Percentiles rank a stretch among this genome's conserved stretches.
phyloP scores from a whole-genome alignment of 2,329 filamentous ascomycete species.

The Aspergillus phoenicis region DNA sequence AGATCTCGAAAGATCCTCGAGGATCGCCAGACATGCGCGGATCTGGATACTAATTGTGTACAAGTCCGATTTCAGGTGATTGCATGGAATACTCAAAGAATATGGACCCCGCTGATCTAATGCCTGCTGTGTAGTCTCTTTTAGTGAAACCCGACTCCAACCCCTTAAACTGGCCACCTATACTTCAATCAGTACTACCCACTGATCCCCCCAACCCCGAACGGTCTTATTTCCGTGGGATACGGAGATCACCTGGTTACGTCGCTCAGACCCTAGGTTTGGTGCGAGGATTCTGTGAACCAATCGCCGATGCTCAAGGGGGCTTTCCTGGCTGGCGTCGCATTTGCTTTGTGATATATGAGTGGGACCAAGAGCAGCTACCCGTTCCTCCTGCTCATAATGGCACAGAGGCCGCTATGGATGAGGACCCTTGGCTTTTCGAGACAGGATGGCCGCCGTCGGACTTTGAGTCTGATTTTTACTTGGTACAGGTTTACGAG shows the following conservation, averaged over 20 bases:
- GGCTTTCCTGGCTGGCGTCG: slow-evolving; percentile 41
- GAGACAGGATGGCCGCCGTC: slow-evolving; percentile 20
- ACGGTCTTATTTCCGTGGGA: slow-evolving; percentile 31
- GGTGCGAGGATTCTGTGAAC: slow-evolving; percentile 41
- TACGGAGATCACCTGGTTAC: slow-evolving; percentile 20
- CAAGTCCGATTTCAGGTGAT: slow-evolving; percentile 31
- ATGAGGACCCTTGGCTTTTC: slow-evolving; percentile 6
- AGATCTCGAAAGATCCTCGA: slow-evolving; percentile 24
- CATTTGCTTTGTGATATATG: slow-evolving; percentile 41
- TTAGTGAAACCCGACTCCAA: slow-evolving; percentile 21
- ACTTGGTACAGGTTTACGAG: slow-evolving; percentile 51
- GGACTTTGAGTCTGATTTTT: slow-evolving; percentile 26
- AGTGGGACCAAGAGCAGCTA: slow-evolving; percentile 23
- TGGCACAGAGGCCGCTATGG: slow-evolving; percentile 3
- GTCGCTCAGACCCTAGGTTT: slow-evolving; percentile 16
- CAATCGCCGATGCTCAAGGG: slow-evolving; percentile 28
- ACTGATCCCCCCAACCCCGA: neutral
- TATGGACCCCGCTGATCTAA: neutral
- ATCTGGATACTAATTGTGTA: slow-evolving; percentile 28
- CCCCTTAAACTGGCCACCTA: slow-evolving; percentile 30
- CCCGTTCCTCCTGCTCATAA: slow-evolving; percentile 24
- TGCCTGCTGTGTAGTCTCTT: slow-evolving; percentile 23
- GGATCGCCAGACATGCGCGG: slow-evolving; percentile 40
- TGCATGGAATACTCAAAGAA: neutral
- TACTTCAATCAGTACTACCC: slow-evolving; percentile 30